phyloP scores from a whole-genome alignment of 805 yeast species.

The Saturnispora saitoi region DNA sequence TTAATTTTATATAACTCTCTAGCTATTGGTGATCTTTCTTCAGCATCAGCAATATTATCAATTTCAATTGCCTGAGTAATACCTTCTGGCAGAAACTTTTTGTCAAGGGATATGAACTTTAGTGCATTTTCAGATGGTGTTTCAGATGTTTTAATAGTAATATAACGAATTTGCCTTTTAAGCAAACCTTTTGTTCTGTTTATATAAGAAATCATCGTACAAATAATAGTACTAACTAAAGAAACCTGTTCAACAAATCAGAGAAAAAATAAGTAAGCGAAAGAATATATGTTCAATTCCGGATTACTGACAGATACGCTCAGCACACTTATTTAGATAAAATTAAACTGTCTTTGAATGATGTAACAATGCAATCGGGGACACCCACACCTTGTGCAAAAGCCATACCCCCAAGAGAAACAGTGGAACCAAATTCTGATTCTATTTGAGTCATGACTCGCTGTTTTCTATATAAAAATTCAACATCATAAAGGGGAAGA shows the following conservation, averaged over 20 bases:
- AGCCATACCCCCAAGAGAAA: constrained; percentile 70
- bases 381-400: constrained; percentile 80
- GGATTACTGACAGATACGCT: background rate
- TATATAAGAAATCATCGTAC: background rate
- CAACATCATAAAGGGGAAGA: constrained; percentile 7
- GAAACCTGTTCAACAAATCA: background rate
- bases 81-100: constrained; percentile 37
- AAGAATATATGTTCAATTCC: background rate
- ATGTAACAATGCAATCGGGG: constrained; percentile 71
- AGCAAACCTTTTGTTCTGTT: background rate
- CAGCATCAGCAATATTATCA: constrained; percentile 44
- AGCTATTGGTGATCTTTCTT: constrained; percentile 56
- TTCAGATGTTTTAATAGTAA: constrained; percentile 35
- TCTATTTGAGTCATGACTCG: background rate
- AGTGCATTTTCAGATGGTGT: constrained; percentile 75
- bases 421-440: constrained; percentile 23
- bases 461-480: constrained; percentile 4
- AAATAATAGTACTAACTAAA: background rate
- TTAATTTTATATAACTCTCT: constrained; percentile 46
- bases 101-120: constrained; percentile 48
- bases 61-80: constrained; percentile 40
- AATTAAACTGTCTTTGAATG: constrained; percentile 47
- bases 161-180: constrained; percentile 1
- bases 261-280: constrained; percentile 1
- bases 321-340: background rate